Evolutionary conservation across 768 basidiomycete genomes (phyloP).

Genomic region (Pholiota microspora): DNA sequence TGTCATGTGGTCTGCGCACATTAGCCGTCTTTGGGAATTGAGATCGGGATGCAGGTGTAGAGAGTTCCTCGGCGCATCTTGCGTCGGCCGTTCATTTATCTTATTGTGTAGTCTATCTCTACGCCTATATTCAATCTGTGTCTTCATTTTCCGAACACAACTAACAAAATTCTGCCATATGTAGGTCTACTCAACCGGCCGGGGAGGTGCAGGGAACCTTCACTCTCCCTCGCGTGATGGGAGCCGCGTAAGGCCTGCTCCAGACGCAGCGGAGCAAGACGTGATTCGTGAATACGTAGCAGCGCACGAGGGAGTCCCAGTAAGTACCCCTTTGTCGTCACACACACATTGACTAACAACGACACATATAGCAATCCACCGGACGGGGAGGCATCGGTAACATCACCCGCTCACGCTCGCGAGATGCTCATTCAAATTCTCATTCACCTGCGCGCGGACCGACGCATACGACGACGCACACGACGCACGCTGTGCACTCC

Average conservation of each 20-base stretch:
- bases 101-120: too few relatives aligned
- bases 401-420: constrained; percentile 54
- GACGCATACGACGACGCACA: not conserved
- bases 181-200: constrained; percentile 57
- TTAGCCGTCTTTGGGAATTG: too few relatives aligned
- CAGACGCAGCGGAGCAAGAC: constrained; percentile 40
- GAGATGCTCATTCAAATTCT: constrained; percentile 24
- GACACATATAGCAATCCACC: constrained; percentile 36
- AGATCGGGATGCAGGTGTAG: too few relatives aligned
- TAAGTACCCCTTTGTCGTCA: too few relatives aligned
- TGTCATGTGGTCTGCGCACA: too few relatives aligned
- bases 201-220: constrained; percentile 86
- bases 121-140: too few relatives aligned
- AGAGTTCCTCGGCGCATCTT: too few relatives aligned
- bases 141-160: too few relatives aligned
- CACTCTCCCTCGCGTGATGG: constrained; percentile 69
- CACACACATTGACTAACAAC: too few relatives aligned
- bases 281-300: constrained; percentile 35
- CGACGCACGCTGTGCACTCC: constrained; percentile 34
- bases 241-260: constrained; percentile 15
- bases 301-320: constrained; percentile 29
- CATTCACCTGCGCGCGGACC: not conserved
- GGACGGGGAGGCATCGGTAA: constrained; percentile 70
- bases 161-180: too few relatives aligned
- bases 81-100: too few relatives aligned